These are phyloP conservation scores for Trypanosoma grayi DNA, from an alignment of 208 protist species.

Conservation along the genomic window DNA sequence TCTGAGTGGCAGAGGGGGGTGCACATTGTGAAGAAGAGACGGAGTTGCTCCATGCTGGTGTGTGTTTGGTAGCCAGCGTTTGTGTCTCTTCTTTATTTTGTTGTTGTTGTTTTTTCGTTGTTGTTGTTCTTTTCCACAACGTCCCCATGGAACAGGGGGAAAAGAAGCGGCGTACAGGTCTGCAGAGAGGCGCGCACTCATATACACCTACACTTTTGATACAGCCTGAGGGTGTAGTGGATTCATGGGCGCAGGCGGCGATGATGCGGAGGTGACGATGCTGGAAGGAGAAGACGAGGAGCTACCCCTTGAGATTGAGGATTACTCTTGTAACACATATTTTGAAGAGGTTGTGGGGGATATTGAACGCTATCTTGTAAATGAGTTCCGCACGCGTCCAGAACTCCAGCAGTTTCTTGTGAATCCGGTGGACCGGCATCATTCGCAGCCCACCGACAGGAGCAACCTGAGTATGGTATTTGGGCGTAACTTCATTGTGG, in stretches of 20 bases:
- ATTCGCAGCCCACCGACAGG: background rate
- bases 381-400: conserved; percentile 35
- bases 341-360: conserved; percentile 61
- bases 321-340: conserved; percentile 70
- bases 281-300: conserved; percentile 27
- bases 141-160: too few relatives aligned
- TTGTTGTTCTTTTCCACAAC: too few relatives aligned
- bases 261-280: background rate
- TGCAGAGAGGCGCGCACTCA: too few relatives aligned
- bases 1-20: too few relatives aligned
- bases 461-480: background rate
- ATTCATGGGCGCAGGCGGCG: background rate
- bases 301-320: conserved; percentile 64
- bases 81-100: too few relatives aligned
- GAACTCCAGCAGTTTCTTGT: conserved; percentile 43
- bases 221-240: background rate
- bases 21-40: too few relatives aligned
- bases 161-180: too few relatives aligned
- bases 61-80: too few relatives aligned
- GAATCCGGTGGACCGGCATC: background rate
- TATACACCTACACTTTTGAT: too few relatives aligned
- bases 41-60: too few relatives aligned
- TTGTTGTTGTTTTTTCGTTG: too few relatives aligned
- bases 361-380: conserved; percentile 50
- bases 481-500: conserved; percentile 10